phyloP scores from a whole-genome alignment of 495 filamentous ascomycete species.

The Penicilliopsis zonata region DNA sequence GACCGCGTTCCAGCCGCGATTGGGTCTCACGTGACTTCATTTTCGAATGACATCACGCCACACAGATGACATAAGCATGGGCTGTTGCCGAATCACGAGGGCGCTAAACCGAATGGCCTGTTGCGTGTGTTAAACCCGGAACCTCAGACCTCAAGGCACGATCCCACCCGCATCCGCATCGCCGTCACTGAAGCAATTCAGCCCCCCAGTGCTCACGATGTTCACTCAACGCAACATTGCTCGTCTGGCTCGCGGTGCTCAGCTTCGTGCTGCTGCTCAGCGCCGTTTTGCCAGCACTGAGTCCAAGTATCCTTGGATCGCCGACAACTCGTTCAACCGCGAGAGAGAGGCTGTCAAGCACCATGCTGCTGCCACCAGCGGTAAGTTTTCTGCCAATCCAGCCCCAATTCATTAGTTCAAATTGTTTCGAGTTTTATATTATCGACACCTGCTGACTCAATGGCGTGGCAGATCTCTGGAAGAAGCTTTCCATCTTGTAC shows the following conservation, averaged over 20 bases:
- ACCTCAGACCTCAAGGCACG: conserved; percentile 7
- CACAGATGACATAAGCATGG: conserved; percentile 24
- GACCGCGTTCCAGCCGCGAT: neutral
- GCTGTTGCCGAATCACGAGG: conserved; percentile 28
- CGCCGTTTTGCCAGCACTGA: conserved; percentile 56
- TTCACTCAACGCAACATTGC: conserved; percentile 47
- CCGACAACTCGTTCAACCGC: conserved; percentile 78
- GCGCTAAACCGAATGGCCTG: conserved; percentile 21
- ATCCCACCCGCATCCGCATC: conserved; percentile 5
- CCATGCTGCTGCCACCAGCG: conserved; percentile 68
- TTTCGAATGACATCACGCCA: conserved; percentile 22
- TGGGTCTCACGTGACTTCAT: conserved; percentile 16
- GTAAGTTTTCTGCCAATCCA: conserved; percentile 36
- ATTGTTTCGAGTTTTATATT: conserved; percentile 3
- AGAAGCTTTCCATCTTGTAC: conserved; percentile 88
- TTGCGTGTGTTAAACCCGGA: conserved; percentile 19
- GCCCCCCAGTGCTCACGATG: conserved; percentile 40
- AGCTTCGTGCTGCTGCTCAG: conserved; percentile 46
- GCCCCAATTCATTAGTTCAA: neutral
- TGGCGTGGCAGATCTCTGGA: conserved; percentile 65
- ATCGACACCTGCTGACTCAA: conserved; percentile 27
- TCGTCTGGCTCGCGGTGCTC: conserved; percentile 41
- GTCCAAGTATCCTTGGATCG: conserved; percentile 32
- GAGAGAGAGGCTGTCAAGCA: conserved; percentile 76
- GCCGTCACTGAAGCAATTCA: neutral